Conservation (phyloP, 345 rosid species). For the Brassica carinata region DNA sequence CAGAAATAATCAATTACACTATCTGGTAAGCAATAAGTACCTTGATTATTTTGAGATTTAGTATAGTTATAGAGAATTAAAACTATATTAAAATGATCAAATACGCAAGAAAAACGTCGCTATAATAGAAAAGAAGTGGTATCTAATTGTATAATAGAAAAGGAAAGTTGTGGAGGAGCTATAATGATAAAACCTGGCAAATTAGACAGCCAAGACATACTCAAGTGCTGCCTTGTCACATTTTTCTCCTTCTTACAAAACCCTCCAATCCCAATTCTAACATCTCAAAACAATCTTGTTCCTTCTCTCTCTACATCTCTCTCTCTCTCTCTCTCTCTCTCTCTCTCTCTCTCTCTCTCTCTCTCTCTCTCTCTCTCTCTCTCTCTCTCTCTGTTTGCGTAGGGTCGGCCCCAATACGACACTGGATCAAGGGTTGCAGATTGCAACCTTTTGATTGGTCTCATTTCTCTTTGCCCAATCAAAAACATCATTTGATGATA, state of each 20-base stretch:
- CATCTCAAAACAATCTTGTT: slow-evolving; percentile 9
- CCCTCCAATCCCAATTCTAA: slow-evolving; percentile 27
- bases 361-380: background rate
- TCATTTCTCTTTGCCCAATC: slow-evolving; percentile 34
- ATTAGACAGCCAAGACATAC: slow-evolving; percentile 56
- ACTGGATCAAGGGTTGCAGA: slow-evolving; percentile 33
- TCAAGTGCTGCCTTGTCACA: slow-evolving; percentile 57
- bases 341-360: slow-evolving; percentile 25
- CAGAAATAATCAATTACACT: background rate
- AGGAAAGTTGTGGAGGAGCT: slow-evolving; percentile 50
- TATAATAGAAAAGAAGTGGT: slow-evolving; percentile 20
- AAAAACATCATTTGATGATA: slow-evolving; percentile 40
- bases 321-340: slow-evolving; percentile 5
- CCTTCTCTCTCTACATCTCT: slow-evolving; percentile 16
- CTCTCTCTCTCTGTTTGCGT: slow-evolving; percentile 29
- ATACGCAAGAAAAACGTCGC: slow-evolving; percentile 20
- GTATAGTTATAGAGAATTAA: background rate
- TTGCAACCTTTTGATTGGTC: slow-evolving; percentile 41
- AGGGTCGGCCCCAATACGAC: slow-evolving; percentile 25
- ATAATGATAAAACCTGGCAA: slow-evolving; percentile 54
- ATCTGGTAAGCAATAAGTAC: background rate
- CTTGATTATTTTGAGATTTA: background rate
- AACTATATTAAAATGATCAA: background rate
- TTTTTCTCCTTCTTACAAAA: slow-evolving; percentile 49
- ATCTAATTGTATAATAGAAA: slow-evolving; percentile 7